A percentile compares a stretch with the other conserved stretches of the same genome.
phyloP scores from a whole-genome alignment of 257 asterid species.

The Solanum pinnatisectum region DNA sequence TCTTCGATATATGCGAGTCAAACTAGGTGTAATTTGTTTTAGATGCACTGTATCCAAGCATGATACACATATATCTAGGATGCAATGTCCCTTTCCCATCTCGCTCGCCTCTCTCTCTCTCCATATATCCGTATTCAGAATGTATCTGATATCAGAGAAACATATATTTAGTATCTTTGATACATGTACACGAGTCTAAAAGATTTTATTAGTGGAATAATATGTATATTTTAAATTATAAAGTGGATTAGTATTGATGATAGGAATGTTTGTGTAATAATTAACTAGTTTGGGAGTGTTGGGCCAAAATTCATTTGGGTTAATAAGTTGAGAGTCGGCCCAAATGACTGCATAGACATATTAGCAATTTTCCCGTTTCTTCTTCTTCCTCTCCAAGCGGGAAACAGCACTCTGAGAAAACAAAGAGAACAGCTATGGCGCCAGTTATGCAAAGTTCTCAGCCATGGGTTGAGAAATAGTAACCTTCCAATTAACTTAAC shows the following conservation, averaged over 20 bases:
- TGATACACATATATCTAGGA: background rate
- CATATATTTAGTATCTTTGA: too few species aligned
- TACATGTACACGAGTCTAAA: background rate
- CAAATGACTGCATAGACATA: background rate
- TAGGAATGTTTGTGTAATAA: background rate
- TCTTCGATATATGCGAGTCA: too few species aligned
- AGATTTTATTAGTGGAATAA: background rate
- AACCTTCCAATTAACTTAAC: background rate
- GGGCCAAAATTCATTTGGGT: background rate
- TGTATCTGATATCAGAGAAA: background rate
- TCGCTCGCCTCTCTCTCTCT: background rate
- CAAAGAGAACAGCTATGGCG: slow-evolving; percentile 42
- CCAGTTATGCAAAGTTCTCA: slow-evolving; percentile 83
- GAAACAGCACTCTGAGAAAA: background rate
- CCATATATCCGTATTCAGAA: background rate
- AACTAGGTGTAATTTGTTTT: too few species aligned
- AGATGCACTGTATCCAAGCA: background rate
- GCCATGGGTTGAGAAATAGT: slow-evolving; percentile 99
- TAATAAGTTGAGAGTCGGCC: background rate
- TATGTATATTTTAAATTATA: background rate
- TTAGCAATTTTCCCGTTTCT: background rate
- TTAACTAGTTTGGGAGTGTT: background rate
- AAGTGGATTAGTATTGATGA: too few species aligned
- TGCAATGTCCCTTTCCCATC: background rate
- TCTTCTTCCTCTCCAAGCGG: background rate